Base-by-base conservation (phyloP, 495 filamentous ascomycete genomes). In the Lophium mytilinum region DNA sequence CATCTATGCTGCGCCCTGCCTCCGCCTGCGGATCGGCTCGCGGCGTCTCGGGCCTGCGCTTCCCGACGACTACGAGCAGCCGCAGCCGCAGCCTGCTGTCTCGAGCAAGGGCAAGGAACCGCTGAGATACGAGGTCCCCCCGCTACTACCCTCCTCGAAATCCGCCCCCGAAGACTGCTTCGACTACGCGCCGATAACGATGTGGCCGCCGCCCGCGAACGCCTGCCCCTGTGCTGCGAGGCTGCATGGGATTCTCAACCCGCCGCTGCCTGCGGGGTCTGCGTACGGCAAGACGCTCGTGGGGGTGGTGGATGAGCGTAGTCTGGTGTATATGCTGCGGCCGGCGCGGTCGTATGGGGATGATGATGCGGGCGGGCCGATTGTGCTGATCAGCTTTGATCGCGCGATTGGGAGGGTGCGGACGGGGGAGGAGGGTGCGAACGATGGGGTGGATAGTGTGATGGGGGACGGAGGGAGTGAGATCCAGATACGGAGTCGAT, bases 211-310 rank as follows among this genome's bases (percentile, higher is more conserved):
- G 18, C 45, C 56, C 7, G 51, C 51, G 3, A 37, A 46, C 3
- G 41, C 35, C 8, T 65, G 58, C 35, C 53, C 62, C 1, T 65
- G 62, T 37, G 55, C 62, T 5, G 43, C 37, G 17, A 39, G 56
- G 30, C 56, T 66, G 4, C 63, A 62, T 41, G 9, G 40, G 36
- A 66, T 66, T 10, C 51, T 66, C 15, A 62, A 66, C 24, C 63
- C 63, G 8, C 37, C 48, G 9, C 1, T 54, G 5, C 15, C 21
- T 4, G 39, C 37, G 8, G 53, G 42, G n/a, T 42, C 51, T 8
- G 50, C 9, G 5, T 15, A 12, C n/a, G 52, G 42, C 37, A 50
- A 39, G 21, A 47, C 40, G 10, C 43, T 66, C 37, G 52, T 59
- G 37, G 63, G 52, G 12, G 53, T 42, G 9, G 19, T 60, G 4